These are phyloP conservation scores for Fusarium sp. DNA, from an alignment of 2,329 filamentous ascomycete genomes.

Conservation along the genomic window DNA sequence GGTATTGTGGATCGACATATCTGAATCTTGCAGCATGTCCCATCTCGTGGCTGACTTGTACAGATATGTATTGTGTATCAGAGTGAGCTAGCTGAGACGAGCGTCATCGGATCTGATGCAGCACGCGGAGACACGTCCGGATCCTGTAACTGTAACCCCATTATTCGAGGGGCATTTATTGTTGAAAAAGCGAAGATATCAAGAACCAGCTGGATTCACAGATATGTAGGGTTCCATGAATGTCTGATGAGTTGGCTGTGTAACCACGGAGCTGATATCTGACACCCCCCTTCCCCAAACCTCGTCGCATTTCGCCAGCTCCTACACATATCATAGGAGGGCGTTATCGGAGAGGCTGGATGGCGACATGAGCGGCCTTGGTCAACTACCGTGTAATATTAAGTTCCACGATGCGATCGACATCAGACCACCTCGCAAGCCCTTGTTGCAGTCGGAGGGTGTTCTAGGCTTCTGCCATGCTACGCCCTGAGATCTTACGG, in stretches of 20 bases:
- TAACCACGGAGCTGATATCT: slow-evolving; percentile 34
- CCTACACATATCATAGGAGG: slow-evolving; percentile 21
- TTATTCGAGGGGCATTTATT: slow-evolving; percentile 15
- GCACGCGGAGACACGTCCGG: slow-evolving; percentile 14
- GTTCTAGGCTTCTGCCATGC: slow-evolving; percentile 41
- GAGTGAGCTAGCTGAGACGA: slow-evolving; percentile 15
- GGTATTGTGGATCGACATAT: slow-evolving; percentile 34
- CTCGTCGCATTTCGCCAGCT: slow-evolving; percentile 20
- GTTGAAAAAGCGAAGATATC: slow-evolving; percentile 10
- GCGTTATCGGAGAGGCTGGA: slow-evolving; percentile 30
- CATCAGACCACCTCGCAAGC: slow-evolving; percentile 46
- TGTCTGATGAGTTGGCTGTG: slow-evolving; percentile 45
- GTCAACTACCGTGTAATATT: slow-evolving; percentile 26
- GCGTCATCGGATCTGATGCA: slow-evolving; percentile 24
- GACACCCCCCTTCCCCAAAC: slow-evolving; percentile 9
- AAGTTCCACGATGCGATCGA: slow-evolving; percentile 43
- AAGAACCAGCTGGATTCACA: slow-evolving; percentile 4
- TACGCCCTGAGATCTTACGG: slow-evolving; percentile 28
- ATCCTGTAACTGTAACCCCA: slow-evolving; percentile 6
- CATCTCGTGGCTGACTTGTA: slow-evolving; percentile 23
- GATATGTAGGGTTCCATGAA: slow-evolving; percentile 27
- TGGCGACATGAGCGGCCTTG: slow-evolving; percentile 16
- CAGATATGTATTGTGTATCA: not conserved
- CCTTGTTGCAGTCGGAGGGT: slow-evolving; percentile 31
- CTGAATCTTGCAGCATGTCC: slow-evolving; percentile 33